Evolutionary conservation across 1,139 yeast genomes (phyloP), one percentile per base, ranked within the genome.

Genomic region (Insectozyma bohioensis): DNA sequence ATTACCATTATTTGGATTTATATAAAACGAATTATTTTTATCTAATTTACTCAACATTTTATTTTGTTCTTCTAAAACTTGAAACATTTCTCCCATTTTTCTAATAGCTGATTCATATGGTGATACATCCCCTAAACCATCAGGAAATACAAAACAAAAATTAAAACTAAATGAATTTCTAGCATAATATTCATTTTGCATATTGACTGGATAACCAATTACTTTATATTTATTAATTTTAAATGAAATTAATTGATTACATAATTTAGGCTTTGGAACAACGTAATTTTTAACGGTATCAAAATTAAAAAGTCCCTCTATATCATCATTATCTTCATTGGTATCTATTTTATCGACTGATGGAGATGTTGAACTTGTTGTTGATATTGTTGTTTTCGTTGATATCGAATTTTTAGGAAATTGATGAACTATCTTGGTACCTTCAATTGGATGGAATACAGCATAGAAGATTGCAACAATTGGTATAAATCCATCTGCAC

Each of bases 391-490:
- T 4, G 60, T 43, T 5, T 18, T 24, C 15, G 47, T 36, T 11
- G 56, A 57, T 68, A 75, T 40, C 67, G 72, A 34, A 72, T 87
- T 40, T 72, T 72, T 37, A 2, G 98, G 99, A 1, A 87, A 95
- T 52, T 94, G 97, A 48, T 85, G 85, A 4, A 86, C 75, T n/a
- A 92, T 90, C 56, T 88, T 85, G 0, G 98, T 84, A 2, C 98
- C 98, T 49, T 87, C 95, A 0, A 92, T 85, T 0, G 97, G 97
- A 51, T 94, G 97, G 59, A 92, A 92, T 0, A 86, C 86, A 0
- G 97, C 80, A 57, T 87, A 92, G 57, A 92, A 90, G 28, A 88
- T 72, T 2, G 96, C 94, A 39, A 78, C 72, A 20, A 92, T 88
- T 16, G 95, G 95, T 11, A 83, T 80, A 48, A 86, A 85, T 17